Evolutionary conservation across 1,139 yeast genomes (phyloP).

Genomic region (Pichia sp.): DNA sequence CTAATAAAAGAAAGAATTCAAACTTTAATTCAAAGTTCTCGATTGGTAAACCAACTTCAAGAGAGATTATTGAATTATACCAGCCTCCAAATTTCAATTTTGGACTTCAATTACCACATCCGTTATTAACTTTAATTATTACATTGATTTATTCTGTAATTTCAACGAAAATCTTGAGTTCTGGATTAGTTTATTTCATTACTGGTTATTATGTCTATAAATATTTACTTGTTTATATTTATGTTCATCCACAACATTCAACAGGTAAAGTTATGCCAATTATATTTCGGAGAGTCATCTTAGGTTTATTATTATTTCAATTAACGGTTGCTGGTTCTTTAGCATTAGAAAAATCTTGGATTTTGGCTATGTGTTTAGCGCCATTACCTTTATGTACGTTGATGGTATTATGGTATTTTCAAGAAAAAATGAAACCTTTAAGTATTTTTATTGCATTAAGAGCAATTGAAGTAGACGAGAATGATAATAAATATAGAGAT

Average conservation of each 20-base stretch:
- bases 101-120: slow-evolving; percentile 77
- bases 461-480: slow-evolving; percentile 36
- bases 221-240: slow-evolving; percentile 71
- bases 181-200: slow-evolving; percentile 67
- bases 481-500: background rate
- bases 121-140: slow-evolving; percentile 66
- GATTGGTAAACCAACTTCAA: slow-evolving; percentile 38
- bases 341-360: slow-evolving; percentile 70
- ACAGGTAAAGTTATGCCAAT: slow-evolving; percentile 88
- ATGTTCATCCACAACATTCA: slow-evolving; percentile 83
- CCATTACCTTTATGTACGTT: slow-evolving; percentile 72
- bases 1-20: slow-evolving; percentile 31
- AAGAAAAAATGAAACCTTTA: slow-evolving; percentile 72
- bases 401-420: slow-evolving; percentile 71
- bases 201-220: slow-evolving; percentile 75
- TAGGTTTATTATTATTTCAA: slow-evolving; percentile 72
- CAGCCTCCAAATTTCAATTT: slow-evolving; percentile 76
- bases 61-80: slow-evolving; percentile 52
- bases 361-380: slow-evolving; percentile 60
- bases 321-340: slow-evolving; percentile 88
- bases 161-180: slow-evolving; percentile 66
- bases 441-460: slow-evolving; percentile 81
- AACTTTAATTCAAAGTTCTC: background rate
- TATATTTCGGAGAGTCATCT: slow-evolving; percentile 62
- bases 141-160: slow-evolving; percentile 72